Evolutionary conservation across 352 stramenopile species (phyloP).

Genomic region (Achlya hypogyna): DNA sequence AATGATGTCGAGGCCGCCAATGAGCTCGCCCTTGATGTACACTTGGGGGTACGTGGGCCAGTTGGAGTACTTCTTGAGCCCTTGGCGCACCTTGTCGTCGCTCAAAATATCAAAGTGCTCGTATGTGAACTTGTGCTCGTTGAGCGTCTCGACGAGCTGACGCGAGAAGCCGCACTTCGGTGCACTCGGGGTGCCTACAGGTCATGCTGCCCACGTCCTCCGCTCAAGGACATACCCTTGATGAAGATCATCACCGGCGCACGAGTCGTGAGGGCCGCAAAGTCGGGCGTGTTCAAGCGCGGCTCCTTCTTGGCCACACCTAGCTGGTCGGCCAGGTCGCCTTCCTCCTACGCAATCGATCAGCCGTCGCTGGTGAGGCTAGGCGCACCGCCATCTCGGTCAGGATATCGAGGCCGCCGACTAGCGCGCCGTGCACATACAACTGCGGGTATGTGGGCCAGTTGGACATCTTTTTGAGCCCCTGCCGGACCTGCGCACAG

Average conservation of each 20-base stretch:
- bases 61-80: slow-evolving; percentile 96
- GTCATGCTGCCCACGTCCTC: neutral
- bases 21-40: slow-evolving; percentile 95
- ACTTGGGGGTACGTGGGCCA: slow-evolving; percentile 98
- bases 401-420: slow-evolving; percentile 92
- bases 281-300: slow-evolving; percentile 43
- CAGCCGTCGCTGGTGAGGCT: neutral
- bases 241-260: slow-evolving; percentile 97
- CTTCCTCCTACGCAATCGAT: slow-evolving; percentile 41
- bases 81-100: slow-evolving; percentile 94
- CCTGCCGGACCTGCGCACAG: slow-evolving; percentile 86
- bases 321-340: slow-evolving; percentile 85
- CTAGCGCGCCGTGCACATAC: slow-evolving; percentile 90
- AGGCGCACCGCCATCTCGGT: slow-evolving; percentile 82
- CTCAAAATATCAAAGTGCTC: slow-evolving; percentile 96
- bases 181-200: slow-evolving; percentile 54
- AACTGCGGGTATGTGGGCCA: slow-evolving; percentile 97
- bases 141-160: slow-evolving; percentile 91
- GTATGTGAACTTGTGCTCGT: slow-evolving; percentile 86
- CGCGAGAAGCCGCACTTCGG: slow-evolving; percentile 95
- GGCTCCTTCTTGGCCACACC: slow-evolving; percentile 85
- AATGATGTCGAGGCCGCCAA: slow-evolving; percentile 97
- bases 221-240: slow-evolving; percentile 69
- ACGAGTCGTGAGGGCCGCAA: slow-evolving; percentile 84
- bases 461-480: slow-evolving; percentile 93